phyloP scores from a whole-genome alignment of 306 rosid genomes.

The Oemleria cerasiformis region DNA sequence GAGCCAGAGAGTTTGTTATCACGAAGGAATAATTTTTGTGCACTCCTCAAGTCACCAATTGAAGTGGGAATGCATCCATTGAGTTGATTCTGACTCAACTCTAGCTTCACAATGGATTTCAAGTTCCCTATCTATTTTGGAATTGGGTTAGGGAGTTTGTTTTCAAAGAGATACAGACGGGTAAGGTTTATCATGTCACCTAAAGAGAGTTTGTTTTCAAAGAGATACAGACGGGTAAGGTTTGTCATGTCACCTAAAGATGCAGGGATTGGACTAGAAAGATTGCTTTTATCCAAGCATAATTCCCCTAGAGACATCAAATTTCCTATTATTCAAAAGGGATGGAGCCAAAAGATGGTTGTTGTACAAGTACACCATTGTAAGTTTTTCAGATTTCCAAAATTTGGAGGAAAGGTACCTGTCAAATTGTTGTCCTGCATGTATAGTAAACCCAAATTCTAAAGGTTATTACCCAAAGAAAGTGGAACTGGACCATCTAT shows the following conservation, averaged over 20 bases:
- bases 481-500: not conserved
- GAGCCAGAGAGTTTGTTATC: not conserved
- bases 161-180: not conserved
- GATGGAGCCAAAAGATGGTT: not conserved
- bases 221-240: not conserved
- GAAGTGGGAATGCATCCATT: not conserved
- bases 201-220: not conserved
- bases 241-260: not conserved
- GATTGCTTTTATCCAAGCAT: not conserved
- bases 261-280: constrained; percentile 19
- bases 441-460: not conserved
- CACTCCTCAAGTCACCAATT: constrained; percentile 9
- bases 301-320: constrained; percentile 3
- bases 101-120: not conserved
- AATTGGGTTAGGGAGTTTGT: constrained; percentile 3
- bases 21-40: not conserved
- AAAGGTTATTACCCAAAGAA: constrained; percentile 5
- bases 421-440: not conserved
- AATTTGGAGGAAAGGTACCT: constrained; percentile 17
- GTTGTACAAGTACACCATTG: not conserved
- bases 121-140: not conserved
- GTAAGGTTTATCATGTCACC: constrained; percentile 2
- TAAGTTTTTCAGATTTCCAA: constrained; percentile 4
- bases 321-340: constrained; percentile 13
- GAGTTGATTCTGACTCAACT: not conserved